Evolutionary conservation across 305 asterid species (phyloP).

Genomic region (Solanum hybrid): DNA sequence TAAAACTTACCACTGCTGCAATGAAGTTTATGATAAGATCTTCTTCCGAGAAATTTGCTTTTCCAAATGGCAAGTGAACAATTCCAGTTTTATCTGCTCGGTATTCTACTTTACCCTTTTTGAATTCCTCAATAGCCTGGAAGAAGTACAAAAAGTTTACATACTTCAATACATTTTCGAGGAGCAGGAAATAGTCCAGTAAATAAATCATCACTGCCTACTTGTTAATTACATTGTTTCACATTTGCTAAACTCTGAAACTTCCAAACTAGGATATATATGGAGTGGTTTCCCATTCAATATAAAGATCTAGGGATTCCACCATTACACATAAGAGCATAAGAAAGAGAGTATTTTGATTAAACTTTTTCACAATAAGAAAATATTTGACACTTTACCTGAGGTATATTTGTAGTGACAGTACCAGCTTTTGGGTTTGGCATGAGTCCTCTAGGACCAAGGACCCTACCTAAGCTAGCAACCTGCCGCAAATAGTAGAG

Average conservation of each 20-base stretch:
- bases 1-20: conserved; percentile 62
- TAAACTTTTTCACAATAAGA: neutral
- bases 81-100: conserved; percentile 99
- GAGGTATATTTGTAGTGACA: conserved; percentile 88
- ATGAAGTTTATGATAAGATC: conserved; percentile 73
- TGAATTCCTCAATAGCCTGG: conserved; percentile 94
- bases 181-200: neutral
- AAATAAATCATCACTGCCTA: neutral
- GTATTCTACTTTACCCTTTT: conserved; percentile 92
- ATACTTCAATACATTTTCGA: neutral
- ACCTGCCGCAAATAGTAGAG: conserved; percentile 40
- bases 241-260: neutral
- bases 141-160: neutral
- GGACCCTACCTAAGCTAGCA: conserved; percentile 79
- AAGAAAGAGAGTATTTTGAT: neutral
- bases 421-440: conserved; percentile 98
- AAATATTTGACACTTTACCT: conserved; percentile 35
- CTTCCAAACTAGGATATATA: neutral
- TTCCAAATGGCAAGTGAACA: conserved; percentile 92
- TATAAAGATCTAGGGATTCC: neutral
- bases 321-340: neutral
- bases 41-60: conserved; percentile 77
- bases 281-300: neutral
- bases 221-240: neutral
- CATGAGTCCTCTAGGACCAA: conserved; percentile 96